Conservation (phyloP, 768 basidiomycete genomes). For the Suillus subaureus region DNA sequence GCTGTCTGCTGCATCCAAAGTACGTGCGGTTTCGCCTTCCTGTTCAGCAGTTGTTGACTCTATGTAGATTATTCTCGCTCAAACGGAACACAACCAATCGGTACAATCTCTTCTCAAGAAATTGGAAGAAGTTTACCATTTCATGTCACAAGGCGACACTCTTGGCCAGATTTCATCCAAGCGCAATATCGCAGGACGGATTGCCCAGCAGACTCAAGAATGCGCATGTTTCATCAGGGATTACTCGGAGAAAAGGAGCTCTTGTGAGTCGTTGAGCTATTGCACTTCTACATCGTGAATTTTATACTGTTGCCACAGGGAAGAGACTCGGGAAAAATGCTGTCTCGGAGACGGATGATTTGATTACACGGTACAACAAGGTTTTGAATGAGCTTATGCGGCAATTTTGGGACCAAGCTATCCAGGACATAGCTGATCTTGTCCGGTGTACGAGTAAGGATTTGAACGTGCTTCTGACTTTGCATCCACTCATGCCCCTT, state of each 20-base stretch:
- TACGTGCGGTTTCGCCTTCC: background rate
- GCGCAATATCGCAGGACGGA: background rate
- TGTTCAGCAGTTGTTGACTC: background rate
- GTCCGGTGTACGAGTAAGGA: background rate
- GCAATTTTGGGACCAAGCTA: background rate
- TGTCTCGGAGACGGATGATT: background rate
- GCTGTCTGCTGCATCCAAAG: conserved; percentile 6
- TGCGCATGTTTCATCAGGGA: conserved; percentile 31
- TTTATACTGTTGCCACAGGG: background rate
- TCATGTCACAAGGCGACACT: conserved; percentile 6
- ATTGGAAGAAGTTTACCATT: background rate
- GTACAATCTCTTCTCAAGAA: conserved; percentile 2
- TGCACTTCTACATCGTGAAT: too few relatives aligned
- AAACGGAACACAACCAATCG: conserved; percentile 4
- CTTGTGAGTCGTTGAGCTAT: conserved; percentile 16
- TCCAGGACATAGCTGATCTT: background rate
- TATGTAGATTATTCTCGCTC: conserved; percentile 6
- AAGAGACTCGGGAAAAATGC: background rate
- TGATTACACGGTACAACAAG: background rate
- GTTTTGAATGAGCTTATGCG: conserved; percentile 4
- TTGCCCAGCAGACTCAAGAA: conserved; percentile 26
- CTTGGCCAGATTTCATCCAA: background rate
- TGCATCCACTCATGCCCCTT: background rate
- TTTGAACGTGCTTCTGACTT: background rate
- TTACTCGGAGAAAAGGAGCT: conserved; percentile 26